Conservation (phyloP, 257 asterid genomes). For the Agastache rugosa region DNA sequence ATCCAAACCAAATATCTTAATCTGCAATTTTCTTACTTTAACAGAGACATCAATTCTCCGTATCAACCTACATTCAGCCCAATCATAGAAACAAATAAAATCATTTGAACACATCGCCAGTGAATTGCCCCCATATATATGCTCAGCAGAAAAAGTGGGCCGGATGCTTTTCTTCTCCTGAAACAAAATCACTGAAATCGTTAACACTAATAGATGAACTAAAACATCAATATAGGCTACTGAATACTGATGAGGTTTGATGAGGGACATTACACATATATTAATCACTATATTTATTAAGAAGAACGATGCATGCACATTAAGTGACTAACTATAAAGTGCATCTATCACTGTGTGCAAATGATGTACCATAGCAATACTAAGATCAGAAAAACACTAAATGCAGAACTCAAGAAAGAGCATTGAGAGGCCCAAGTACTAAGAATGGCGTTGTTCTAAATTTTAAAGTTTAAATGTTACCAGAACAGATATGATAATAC, state of each 20-base stretch:
- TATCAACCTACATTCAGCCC: slow-evolving; percentile 97
- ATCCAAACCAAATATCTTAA: not conserved
- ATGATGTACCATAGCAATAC: not conserved
- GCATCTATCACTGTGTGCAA: slow-evolving; percentile 1
- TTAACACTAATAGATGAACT: slow-evolving; percentile 31
- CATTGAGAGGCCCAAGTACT: not conserved
- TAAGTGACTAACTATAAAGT: not conserved
- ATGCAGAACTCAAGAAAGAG: slow-evolving; percentile 16
- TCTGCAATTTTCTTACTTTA: slow-evolving; percentile 60
- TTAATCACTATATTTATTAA: slow-evolving; percentile 5
- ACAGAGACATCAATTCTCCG: slow-evolving; percentile 93
- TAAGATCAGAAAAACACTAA: slow-evolving; percentile 12
- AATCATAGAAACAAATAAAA: slow-evolving; percentile 90
- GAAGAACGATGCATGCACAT: slow-evolving; percentile 19
- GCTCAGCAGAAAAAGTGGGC: slow-evolving; percentile 99
- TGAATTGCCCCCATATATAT: slow-evolving; percentile 82
- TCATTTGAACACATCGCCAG: slow-evolving; percentile 97
- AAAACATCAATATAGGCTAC: not conserved
- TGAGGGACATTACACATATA: slow-evolving; percentile 2
- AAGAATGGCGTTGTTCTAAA: not conserved
- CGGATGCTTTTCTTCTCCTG: slow-evolving; percentile 99
- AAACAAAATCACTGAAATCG: slow-evolving; percentile 38
- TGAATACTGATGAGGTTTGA: not conserved
- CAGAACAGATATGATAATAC: slow-evolving; percentile 2
- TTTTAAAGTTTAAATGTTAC: not conserved